Evolutionary conservation across 2,329 filamentous ascomycete species (phyloP), one percentile per base, ranked within the genome.

Genomic region (Stemphylium beticola): DNA sequence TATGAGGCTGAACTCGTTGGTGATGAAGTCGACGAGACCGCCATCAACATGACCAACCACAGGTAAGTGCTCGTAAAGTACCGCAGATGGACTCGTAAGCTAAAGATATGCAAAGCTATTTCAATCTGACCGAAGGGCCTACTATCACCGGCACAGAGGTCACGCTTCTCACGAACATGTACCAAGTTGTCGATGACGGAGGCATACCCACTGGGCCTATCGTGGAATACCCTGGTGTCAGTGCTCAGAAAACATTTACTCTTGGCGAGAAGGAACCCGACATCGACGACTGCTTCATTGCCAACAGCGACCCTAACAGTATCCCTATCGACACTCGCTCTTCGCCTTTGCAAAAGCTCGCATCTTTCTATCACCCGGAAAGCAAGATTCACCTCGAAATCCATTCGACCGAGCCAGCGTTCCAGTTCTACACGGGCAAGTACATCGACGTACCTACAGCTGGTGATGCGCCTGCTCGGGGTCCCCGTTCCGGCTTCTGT

Each of bases 361-460:
- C 91, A 40, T 80, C 84, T 20, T 90, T 95, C 54, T 84, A 84
- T 74, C 91, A 97, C 74, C 85, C 91, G 5, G 81, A 80, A 44
- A 89, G 87, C 24, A 85, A 86, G 59, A 82, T 97, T 62, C 89
- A 96, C 73, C 85, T 98, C 44, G 91, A 97, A 76, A 89, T 96
- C 5, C 81, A 87, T 68, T 95, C 91, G 79, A 98, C 93, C 0
- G 93, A 98, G 80, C 95, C 95, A 0, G 91, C 92, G 0, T 98
- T 97, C 82, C 93, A 98, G 76, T 96, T 97, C 79, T 98, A 98
- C 78, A 96, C 92, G 0, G 95, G 93, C 61, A 88, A 90, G 71
- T 88, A 87, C 70, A 92, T 96, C 62, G 80, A 95, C 66, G 88
- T 96, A 11, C 88, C 90, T 0, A 88, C 76, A 54, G 79, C 81